Base-by-base conservation (phyloP, 768 basidiomycete species). In the Coprinellus micaceus region DNA sequence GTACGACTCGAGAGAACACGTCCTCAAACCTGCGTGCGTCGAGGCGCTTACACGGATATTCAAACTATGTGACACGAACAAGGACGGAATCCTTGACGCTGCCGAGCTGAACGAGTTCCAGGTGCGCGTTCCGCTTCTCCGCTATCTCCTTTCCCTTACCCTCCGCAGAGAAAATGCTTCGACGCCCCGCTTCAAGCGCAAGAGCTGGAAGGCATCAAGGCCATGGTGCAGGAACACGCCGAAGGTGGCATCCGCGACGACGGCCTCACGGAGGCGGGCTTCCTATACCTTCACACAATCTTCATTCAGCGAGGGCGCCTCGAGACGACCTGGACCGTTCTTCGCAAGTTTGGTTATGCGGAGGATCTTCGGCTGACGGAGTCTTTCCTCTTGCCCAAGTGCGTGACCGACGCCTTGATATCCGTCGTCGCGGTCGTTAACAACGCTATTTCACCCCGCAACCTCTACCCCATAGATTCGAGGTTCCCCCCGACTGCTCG, bases 271-370 rank as follows among this genome's bases (percentile, higher is more conserved):
- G 93, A 97, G 73, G 82, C 84, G 5, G 96, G 96, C 0, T 98
- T 98, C 74, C 71, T 98, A 37, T 95, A 91, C 66, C 84, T 99
- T 12, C 94, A 98, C 69, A 98, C 96, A 2, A 91, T 86, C 61
- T 99, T 99, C 73, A 97, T 99, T 54, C 96, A 96, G 72, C 85
- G 88, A 40, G 96, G 96, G 21, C 82, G 96, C 47, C 78, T 96
- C 59, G 96, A 99, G 70, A 98, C 96, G 25, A 98, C 96, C 1
- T 99, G 96, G 96, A 95, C 93, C 7, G 94, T 96, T 5, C 78
- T 99, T 61, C 78, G 95, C 59, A 92, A 85, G 66, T 98, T 97
- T 68, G 96, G 96, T 3, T 99, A 99, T 66, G 96, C 88, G 13
- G 96, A 98, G 69, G 95, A 98, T 65, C 71, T 99, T 60, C 85